Base-by-base conservation (phyloP, 768 basidiomycete species). In the Hypholoma fasciculare region DNA sequence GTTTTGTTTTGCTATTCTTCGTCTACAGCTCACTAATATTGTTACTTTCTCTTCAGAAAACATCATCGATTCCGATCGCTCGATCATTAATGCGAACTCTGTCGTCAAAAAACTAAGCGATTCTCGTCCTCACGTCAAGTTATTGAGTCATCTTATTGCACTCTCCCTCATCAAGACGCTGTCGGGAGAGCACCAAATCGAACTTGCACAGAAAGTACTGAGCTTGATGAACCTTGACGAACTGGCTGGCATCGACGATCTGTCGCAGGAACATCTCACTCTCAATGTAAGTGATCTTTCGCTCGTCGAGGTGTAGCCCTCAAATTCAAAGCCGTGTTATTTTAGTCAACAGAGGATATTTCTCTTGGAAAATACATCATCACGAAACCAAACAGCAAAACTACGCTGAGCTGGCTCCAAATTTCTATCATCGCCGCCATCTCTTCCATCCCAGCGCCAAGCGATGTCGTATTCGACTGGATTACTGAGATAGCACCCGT, bases 111-210 rank as follows among this genome's bases (percentile, higher is more conserved):
- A 82, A 60, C 61, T 92, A 11, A 72, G 77, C 1, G 79, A 82
- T 48, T 51, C 73, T 0, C 76, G 83, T 59, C 66, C 82, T 0
- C 79, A 89, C 60, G 74, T 82, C 30, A 79, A 84, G 16, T 71
- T 82, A 2, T 70, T 94, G 47, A 82, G 82, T 0, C 84, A 85
- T 65, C 74, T 94, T 9, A 73, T 91, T 52, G 71, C 82, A n/a
- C 79, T 84, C n/a, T 79, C 82, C 0, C 69, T 95, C 53, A 69
- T 94, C 34, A 69, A 70, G 34, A 78, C 78, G 23, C 62, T 86
- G 0, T 79, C 84, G 4, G 86, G 86, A 13, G 81, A 83, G 40
- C 81, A 81, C 51, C 86, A 86, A 61, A 68, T 91, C 36, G 75
- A 80, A 7, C 72, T 83, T 1, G 88, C 85, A 1, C 71, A 75